Conservation (phyloP, 1,139 yeast genomes). For the Blastobotrys serpentis region DNA sequence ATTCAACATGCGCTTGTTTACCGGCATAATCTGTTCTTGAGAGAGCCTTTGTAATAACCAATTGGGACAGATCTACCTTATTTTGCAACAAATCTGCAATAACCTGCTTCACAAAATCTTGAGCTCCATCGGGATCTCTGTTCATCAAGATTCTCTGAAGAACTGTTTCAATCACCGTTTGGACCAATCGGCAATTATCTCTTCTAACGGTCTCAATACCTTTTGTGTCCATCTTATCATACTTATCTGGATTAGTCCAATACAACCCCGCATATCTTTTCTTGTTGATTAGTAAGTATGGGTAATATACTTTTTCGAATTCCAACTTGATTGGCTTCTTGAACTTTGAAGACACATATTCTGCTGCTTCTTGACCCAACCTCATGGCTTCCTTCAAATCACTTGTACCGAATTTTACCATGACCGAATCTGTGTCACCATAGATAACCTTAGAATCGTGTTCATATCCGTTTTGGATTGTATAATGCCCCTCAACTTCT, state of each 20-base stretch:
- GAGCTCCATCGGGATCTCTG: slow-evolving; percentile 86
- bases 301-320: slow-evolving; percentile 95
- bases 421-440: slow-evolving; percentile 99
- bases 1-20: slow-evolving; percentile 94
- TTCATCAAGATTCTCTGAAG: slow-evolving; percentile 82
- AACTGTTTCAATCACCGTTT: slow-evolving; percentile 89
- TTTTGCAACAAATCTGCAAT: slow-evolving; percentile 90
- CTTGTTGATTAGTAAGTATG: slow-evolving; percentile 88
- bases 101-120: slow-evolving; percentile 76
- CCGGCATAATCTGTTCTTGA: slow-evolving; percentile 90
- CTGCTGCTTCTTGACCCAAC: slow-evolving; percentile 93
- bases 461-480: slow-evolving; percentile 73
- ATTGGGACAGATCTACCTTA: slow-evolving; percentile 85
- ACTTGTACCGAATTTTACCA: slow-evolving; percentile 93
- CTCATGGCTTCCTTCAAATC: slow-evolving; percentile 85
- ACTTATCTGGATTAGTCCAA: slow-evolving; percentile 89
- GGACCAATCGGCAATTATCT: slow-evolving; percentile 94
- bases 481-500: slow-evolving; percentile 78
- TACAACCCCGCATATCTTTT: slow-evolving; percentile 96
- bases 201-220: slow-evolving; percentile 98
- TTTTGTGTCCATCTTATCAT: slow-evolving; percentile 96
- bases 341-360: slow-evolving; percentile 72
- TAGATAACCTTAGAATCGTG: slow-evolving; percentile 89
- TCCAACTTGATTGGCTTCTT: slow-evolving; percentile 88
- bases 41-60: slow-evolving; percentile 91